Evolutionary conservation across 148 eudicot species (phyloP).

Genomic region (Amaranthus cruentus): DNA sequence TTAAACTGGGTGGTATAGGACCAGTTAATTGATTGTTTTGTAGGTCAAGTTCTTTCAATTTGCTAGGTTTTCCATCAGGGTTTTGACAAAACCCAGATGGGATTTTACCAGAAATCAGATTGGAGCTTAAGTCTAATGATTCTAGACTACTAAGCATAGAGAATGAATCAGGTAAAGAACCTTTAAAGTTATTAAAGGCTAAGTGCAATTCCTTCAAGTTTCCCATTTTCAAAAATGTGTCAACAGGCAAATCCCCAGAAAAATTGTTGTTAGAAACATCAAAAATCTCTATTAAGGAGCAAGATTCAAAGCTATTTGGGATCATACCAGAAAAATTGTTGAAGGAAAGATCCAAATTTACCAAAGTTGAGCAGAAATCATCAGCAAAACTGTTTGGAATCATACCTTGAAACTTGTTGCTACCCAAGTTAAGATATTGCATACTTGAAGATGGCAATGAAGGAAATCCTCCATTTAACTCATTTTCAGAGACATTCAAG

Average conservation of each 20-base stretch:
- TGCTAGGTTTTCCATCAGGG: slow-evolving; percentile 3
- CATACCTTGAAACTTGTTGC: slow-evolving; percentile 42
- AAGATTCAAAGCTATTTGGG: slow-evolving; percentile 55
- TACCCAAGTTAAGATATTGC: slow-evolving; percentile 42
- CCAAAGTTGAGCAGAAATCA: slow-evolving; percentile 45
- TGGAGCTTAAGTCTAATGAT: slow-evolving; percentile 68
- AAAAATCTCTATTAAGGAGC: slow-evolving; percentile 44
- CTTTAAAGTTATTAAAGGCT: slow-evolving; percentile 53
- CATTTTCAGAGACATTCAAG: slow-evolving; percentile 54
- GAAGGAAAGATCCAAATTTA: slow-evolving; percentile 56
- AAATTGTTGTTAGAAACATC: slow-evolving; percentile 69
- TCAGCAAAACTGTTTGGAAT: slow-evolving; percentile 35
- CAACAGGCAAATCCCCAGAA: slow-evolving; percentile 70
- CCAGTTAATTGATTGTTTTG: slow-evolving; percentile 60
- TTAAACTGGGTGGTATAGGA: slow-evolving; percentile 47
- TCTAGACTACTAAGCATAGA: slow-evolving; percentile 42
- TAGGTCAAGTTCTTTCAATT: slow-evolving; percentile 49
- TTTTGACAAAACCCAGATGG: slow-evolving; percentile 33
- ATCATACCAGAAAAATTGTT: slow-evolving; percentile 66
- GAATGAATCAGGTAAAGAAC: slow-evolving; percentile 50
- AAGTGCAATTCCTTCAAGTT: slow-evolving; percentile 40
- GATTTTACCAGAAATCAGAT: slow-evolving; percentile 42
- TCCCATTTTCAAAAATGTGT: slow-evolving; percentile 43
- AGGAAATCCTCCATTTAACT: slow-evolving; percentile 42
- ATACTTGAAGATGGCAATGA: slow-evolving; percentile 30